These are phyloP conservation scores for Taiozyma onychis DNA, from an alignment of 1,139 yeast species.

Conservation along the genomic window DNA sequence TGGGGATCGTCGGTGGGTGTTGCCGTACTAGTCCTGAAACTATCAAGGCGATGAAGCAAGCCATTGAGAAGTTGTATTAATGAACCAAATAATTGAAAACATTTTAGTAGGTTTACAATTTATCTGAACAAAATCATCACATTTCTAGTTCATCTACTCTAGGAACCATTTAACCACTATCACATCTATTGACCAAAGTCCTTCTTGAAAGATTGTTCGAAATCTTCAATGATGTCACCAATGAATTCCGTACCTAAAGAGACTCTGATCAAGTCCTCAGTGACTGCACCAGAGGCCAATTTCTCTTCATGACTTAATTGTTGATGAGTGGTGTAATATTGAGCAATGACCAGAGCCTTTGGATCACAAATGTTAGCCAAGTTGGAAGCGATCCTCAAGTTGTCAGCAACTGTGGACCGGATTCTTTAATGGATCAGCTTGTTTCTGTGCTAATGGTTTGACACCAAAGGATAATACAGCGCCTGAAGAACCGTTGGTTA, in stretches of 20 bases:
- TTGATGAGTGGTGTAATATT: conserved; percentile 92
- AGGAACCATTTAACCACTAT: not conserved
- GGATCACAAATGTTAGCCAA: conserved; percentile 97
- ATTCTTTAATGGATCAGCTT: conserved; percentile 55
- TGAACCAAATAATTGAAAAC: not conserved
- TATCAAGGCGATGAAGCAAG: conserved; percentile 5
- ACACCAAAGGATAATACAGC: conserved; percentile 89
- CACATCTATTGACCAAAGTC: conserved; percentile 31
- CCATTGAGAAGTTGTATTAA: not conserved
- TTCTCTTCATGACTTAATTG: conserved; percentile 83
- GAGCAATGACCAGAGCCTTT: conserved; percentile 91
- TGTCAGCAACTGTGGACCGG: conserved; percentile 83
- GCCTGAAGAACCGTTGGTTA: conserved; percentile 65
- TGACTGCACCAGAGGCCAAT: conserved; percentile 66
- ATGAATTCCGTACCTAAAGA: conserved; percentile 87
- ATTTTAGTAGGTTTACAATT: no score
- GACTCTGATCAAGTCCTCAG: conserved; percentile 81
- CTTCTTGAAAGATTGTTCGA: conserved; percentile 69
- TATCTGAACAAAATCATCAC: not conserved
- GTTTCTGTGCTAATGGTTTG: conserved; percentile 48
- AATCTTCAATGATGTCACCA: conserved; percentile 83
- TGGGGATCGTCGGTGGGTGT: conserved; percentile 50
- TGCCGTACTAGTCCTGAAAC: conserved; percentile 45
- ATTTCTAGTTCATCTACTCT: not conserved
- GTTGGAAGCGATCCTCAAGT: conserved; percentile 77